Evolutionary conservation across 2,329 filamentous ascomycete species (phyloP).

Genomic region (Phoma sp.): DNA sequence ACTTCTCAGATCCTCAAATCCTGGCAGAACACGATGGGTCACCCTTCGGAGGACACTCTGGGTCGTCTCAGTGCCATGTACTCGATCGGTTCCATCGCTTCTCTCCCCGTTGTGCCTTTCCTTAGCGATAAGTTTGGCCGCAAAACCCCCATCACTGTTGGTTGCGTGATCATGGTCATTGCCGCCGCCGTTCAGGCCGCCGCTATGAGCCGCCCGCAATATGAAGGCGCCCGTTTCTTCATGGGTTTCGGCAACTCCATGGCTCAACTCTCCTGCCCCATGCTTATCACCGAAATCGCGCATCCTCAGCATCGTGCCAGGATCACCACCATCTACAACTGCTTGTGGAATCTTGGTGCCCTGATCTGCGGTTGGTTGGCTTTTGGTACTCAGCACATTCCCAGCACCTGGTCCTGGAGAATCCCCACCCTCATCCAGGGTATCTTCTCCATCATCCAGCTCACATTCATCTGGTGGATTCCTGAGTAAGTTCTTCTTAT

Average conservation of each 20-base stretch:
- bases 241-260: conserved; percentile 74
- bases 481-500: conserved; percentile 59
- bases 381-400: conserved; percentile 49
- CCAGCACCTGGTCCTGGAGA: conserved; percentile 59
- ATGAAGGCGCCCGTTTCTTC: conserved; percentile 66
- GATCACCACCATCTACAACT: conserved; percentile 72
- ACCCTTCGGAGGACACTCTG: conserved; percentile 50
- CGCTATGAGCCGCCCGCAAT: conserved; percentile 53
- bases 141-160: conserved; percentile 50
- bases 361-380: conserved; percentile 68
- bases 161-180: conserved; percentile 56
- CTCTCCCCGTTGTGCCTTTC: conserved; percentile 47
- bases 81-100: conserved; percentile 52
- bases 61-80: conserved; percentile 57
- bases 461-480: conserved; percentile 68
- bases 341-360: conserved; percentile 69
- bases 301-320: conserved; percentile 73
- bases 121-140: conserved; percentile 56
- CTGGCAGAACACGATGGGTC: conserved; percentile 47
- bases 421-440: conserved; percentile 63
- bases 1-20: conserved; percentile 52
- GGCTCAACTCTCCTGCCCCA: conserved; percentile 68
- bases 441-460: conserved; percentile 61
- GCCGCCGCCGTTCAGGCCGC: conserved; percentile 48
- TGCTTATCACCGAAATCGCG: conserved; percentile 71